These are phyloP conservation scores for Erodium maritimum DNA, from an alignment of 345 rosid species.

Conservation along the genomic window DNA sequence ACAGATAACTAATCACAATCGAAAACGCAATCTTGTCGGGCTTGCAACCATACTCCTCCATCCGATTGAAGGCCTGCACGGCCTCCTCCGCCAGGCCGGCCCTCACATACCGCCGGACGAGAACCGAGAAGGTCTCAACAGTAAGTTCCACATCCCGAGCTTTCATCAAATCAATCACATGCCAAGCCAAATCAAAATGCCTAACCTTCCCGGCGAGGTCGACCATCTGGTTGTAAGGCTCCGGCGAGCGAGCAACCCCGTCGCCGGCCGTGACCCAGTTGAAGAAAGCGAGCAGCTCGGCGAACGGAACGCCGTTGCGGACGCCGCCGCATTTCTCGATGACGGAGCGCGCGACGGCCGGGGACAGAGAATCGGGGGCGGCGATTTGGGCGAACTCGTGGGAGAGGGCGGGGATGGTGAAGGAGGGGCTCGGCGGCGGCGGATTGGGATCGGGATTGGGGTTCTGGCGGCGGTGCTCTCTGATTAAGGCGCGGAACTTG, in stretches of 20 bases:
- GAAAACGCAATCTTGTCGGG: conserved; percentile 77
- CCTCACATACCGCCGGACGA: conserved; percentile 73
- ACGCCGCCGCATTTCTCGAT: conserved; percentile 49
- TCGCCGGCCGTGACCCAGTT: conserved; percentile 54
- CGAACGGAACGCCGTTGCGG: conserved; percentile 77
- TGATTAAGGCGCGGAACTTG: conserved; percentile 50
- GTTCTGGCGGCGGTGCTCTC: conserved; percentile 71
- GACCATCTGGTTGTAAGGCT: conserved; percentile 75
- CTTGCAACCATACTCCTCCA: conserved; percentile 79
- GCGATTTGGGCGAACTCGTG: conserved; percentile 42
- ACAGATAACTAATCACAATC: conserved; percentile 49
- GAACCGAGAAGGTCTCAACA: conserved; percentile 47
- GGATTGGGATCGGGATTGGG: conserved; percentile 25
- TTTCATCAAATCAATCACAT: conserved; percentile 58
- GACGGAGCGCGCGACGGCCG: conserved; percentile 38
- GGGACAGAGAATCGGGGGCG: conserved; percentile 26
- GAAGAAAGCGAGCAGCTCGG: conserved; percentile 66
- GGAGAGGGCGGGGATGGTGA: conserved; percentile 54
- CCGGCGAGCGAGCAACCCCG: conserved; percentile 32
- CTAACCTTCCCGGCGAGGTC: conserved; percentile 71
- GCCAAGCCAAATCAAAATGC: conserved; percentile 73
- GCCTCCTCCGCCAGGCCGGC: conserved; percentile 88
- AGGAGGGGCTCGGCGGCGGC: conserved; percentile 26
- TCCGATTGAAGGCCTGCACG: conserved; percentile 72
- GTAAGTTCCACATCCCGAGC: conserved; percentile 42